Evolutionary conservation across 1,284 basidiomycete species (phyloP).

Genomic region (Heliocybe sulcata): DNA sequence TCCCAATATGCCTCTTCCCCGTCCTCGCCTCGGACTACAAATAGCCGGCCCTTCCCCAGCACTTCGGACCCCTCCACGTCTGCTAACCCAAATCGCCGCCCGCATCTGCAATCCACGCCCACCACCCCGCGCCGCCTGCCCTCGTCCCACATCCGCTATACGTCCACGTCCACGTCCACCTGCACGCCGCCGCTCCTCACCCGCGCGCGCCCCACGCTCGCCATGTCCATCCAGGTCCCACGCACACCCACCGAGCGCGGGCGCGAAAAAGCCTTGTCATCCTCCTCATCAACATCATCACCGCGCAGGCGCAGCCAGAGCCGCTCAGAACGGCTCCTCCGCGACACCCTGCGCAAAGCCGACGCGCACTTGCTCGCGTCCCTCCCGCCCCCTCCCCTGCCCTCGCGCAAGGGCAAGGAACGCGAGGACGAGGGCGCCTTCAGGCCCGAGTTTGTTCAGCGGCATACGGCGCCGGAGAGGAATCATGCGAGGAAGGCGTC

Average conservation of each 20-base stretch:
- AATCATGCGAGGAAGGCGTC: background rate
- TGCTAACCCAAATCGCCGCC: background rate
- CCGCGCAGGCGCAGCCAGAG: slow-evolving; percentile 18
- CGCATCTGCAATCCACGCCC: background rate
- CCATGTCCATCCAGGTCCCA: slow-evolving; percentile 28
- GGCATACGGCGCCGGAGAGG: background rate
- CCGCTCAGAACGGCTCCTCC: slow-evolving; percentile 41
- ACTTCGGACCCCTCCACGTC: background rate
- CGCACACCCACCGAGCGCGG: slow-evolving; percentile 15
- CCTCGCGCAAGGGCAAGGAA: no score
- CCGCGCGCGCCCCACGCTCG: slow-evolving; percentile 14
- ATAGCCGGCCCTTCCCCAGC: background rate
- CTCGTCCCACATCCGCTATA: background rate
- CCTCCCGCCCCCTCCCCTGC: slow-evolving; percentile 9
- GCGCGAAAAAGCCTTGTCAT: slow-evolving; percentile 1
- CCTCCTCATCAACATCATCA: slow-evolving; percentile 15
- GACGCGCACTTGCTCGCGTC: slow-evolving; percentile 24
- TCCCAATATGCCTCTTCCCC: background rate
- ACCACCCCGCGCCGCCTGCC: background rate
- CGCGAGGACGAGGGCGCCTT: no score
- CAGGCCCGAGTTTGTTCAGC: no score
- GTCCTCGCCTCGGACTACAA: background rate
- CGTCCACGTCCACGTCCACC: background rate
- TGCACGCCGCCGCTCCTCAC: background rate
- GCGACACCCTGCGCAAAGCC: slow-evolving; percentile 49